Evolutionary conservation across 164 flowering plant genomes (phyloP), one percentile per base, ranked within the genome.

Genomic region (Brasenia schreberi): DNA sequence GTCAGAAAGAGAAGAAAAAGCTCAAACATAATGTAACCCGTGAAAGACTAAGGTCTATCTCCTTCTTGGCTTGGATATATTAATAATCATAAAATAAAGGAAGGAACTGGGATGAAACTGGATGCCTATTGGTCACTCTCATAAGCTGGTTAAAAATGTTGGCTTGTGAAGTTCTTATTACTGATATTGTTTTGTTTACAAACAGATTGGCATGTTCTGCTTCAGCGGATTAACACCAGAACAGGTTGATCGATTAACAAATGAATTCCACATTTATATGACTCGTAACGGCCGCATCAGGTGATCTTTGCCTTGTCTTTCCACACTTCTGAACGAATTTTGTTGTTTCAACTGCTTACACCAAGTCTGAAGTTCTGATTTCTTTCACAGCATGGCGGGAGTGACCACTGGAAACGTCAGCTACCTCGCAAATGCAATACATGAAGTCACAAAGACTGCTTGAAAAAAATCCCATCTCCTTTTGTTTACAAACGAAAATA

Each of bases 211-310:
- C 44, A 94, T 94, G 98, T 94, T 94, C 67, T 90, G 96, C 85
- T 94, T 82, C 67, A 89, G 95, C 74, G 98, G 98, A 43, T 39
- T 94, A 88, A 86, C 96, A 23, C 93, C 95, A 2, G 93, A 94
- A 70, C 98, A 94, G 73, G 98, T 94, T 53, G 95, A 89, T 74
- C 87, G 86, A 10, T 73, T 94, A 79, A 87, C 91, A 19, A 82
- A 74, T 12, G 93, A 94, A 70, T 94, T 65, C 70, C 97, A 91
- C 72, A 90, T 94, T 61, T 94, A 94, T 75, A 71, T 94, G 95
- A 94, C 98, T 63, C 88, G 93, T 19, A 91, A 94, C 77, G 98
- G 98, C 59, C 93, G 98, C 33, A 92, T 92, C 76, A 92, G 98
- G 98, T 92, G 76, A 59, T 7, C 39, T 33, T 33, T 33, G 39